Evolutionary conservation across 495 filamentous ascomycete species (phyloP), one percentile per base, ranked within the genome.

Genomic region (Pseudevernia furfuracea): DNA sequence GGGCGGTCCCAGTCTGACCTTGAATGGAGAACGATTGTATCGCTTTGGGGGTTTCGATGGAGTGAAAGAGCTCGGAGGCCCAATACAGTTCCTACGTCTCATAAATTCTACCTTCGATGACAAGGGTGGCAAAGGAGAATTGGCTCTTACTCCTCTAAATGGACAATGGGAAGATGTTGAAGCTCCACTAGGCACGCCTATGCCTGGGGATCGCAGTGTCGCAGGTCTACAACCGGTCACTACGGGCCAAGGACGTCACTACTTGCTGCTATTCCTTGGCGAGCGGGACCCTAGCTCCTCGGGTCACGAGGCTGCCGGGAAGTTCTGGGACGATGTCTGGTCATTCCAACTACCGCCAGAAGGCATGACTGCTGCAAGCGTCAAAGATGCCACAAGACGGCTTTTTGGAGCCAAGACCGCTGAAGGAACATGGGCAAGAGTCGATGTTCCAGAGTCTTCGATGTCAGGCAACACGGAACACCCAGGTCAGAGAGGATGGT

Each of bases 1-100:
- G 5, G 86, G 85, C 17, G 89, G 87, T 1, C 76, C 88, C 0
- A 81, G 82, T 0, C 80, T 94, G 41, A 80, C 85, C 0, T 79
- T 85, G 57, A 72, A 75, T 5, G 73, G 77, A 60, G 80, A 80
- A 23, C 76, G 82, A 39, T 68, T 92, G 23, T 94, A 85, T 70
- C 81, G 88, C 30, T 89, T 88, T 74, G 87, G 87, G 69, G 89
- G 89, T 1, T 91, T 86, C 67, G 84, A 90, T 71, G 89, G 87
- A 9, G 73, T 78, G 37, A 72, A 63, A 1, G 85, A 89, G 67
- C 78, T 86, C 52, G 88, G 89, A 6, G 88, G 86, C 0, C 74
- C 75, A 36, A 49, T 94, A 10, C 89, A 94, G 64, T 66, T 68
- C 61, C 61, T 73, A 10, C 44, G 69, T 46, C 44, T 70, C 11